phyloP scores from a whole-genome alignment of 129 eudicot species.

The Helianthus tuberosus region DNA sequence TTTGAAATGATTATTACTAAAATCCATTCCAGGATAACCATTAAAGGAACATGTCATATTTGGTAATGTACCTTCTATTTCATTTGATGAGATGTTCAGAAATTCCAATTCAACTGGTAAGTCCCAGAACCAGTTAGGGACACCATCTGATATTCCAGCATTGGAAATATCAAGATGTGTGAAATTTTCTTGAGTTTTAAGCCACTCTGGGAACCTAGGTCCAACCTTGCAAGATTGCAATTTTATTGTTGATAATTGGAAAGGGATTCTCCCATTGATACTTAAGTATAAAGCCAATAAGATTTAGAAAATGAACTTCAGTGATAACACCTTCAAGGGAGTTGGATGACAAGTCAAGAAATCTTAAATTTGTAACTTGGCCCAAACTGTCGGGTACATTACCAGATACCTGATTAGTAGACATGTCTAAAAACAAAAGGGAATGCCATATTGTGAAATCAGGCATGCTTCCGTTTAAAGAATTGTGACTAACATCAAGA shows the following conservation, averaged over 20 bases:
- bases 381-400: background rate
- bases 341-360: constrained; percentile 16
- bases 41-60: background rate
- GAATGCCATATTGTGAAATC: too few relatives aligned
- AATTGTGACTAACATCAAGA: too few relatives aligned
- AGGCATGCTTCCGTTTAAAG: too few relatives aligned
- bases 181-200: constrained; percentile 26
- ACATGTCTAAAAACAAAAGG: too few relatives aligned
- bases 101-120: background rate
- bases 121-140: constrained; percentile 43
- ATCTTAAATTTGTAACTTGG: background rate
- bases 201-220: constrained; percentile 44
- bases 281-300: constrained; percentile 26
- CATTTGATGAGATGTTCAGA: constrained; percentile 34
- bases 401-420: background rate
- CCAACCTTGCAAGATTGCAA: constrained; percentile 40
- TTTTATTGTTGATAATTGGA: constrained; percentile 20
- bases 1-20: constrained; percentile 21
- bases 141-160: constrained; percentile 29
- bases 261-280: constrained; percentile 33
- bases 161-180: constrained; percentile 37
- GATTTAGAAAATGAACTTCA: constrained; percentile 27
- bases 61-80: constrained; percentile 31
- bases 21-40: constrained; percentile 9
- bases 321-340: constrained; percentile 7